Conservation (phyloP, 2,329 filamentous ascomycete species). For the Penicillium polonicum region DNA sequence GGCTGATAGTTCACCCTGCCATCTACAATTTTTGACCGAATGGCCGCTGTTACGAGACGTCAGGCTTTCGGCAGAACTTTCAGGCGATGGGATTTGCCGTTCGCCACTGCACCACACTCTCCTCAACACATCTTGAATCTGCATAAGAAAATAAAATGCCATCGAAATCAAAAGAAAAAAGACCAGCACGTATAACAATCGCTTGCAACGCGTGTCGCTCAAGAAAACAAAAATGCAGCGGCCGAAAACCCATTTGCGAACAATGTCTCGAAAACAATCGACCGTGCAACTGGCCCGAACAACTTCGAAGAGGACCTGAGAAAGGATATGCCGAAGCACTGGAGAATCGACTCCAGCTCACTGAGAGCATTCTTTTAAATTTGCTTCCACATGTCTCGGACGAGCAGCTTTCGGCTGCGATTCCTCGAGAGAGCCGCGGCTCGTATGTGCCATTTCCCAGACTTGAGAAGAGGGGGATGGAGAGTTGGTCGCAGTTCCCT, state of each 20-base stretch:
- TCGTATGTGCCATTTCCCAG: constrained; percentile 23
- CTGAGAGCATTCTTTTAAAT: constrained; percentile 42
- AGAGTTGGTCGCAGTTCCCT: constrained; percentile 42
- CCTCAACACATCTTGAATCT: not conserved
- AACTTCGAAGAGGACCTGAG: constrained; percentile 45
- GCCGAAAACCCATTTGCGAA: constrained; percentile 35
- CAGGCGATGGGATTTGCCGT: constrained; percentile 11
- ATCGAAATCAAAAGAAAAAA: constrained; percentile 22
- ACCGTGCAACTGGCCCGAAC: constrained; percentile 40
- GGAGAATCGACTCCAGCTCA: constrained; percentile 44
- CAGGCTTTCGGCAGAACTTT: constrained; percentile 14
- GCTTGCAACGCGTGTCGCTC: constrained; percentile 45
- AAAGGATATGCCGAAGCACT: constrained; percentile 49
- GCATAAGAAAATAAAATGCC: constrained; percentile 4
- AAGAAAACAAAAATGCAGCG: constrained; percentile 44
- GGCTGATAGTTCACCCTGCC: not conserved
- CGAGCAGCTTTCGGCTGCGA: constrained; percentile 29
- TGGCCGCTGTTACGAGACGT: not conserved
- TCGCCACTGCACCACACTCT: not conserved
- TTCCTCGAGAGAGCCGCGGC: constrained; percentile 17
- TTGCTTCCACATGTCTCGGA: constrained; percentile 37
- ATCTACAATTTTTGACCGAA: not conserved
- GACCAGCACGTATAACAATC: constrained; percentile 38
- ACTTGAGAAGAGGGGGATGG: constrained; percentile 33
- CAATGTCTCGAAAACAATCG: constrained; percentile 38